Evolutionary conservation across 1,139 yeast species (phyloP).

Genomic region (Zygosaccharomyces sapae): DNA sequence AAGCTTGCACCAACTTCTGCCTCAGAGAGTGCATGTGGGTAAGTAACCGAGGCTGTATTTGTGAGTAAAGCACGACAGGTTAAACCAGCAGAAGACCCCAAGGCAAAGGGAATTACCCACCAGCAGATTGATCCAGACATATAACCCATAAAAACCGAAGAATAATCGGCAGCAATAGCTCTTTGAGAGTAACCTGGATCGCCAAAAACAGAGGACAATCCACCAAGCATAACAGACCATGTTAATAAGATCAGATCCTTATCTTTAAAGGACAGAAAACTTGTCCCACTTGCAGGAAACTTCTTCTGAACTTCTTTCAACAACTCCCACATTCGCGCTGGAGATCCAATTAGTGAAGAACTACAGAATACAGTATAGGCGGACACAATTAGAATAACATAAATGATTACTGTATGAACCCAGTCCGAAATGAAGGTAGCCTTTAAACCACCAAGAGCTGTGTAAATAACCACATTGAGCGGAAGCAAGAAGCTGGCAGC

Average conservation of each 20-base stretch:
- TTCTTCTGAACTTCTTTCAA: slow-evolving; percentile 33
- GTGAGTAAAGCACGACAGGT: slow-evolving; percentile 48
- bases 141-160: slow-evolving; percentile 39
- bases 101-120: slow-evolving; percentile 37
- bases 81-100: slow-evolving; percentile 44
- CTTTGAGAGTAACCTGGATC: slow-evolving; percentile 42
- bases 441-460: slow-evolving; percentile 51
- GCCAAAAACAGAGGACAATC: slow-evolving; percentile 37
- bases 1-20: slow-evolving; percentile 50
- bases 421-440: slow-evolving; percentile 45
- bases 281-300: slow-evolving; percentile 15
- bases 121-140: slow-evolving; percentile 39
- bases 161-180: slow-evolving; percentile 40
- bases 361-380: slow-evolving; percentile 23
- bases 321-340: slow-evolving; percentile 36
- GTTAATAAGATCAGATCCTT: slow-evolving; percentile 28
- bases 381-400: slow-evolving; percentile 18
- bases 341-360: slow-evolving; percentile 26
- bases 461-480: slow-evolving; percentile 49
- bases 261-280: slow-evolving; percentile 30
- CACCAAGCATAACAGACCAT: slow-evolving; percentile 29
- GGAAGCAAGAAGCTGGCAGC: slow-evolving; percentile 52
- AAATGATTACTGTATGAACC: slow-evolving; percentile 34
- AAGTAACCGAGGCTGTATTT: slow-evolving; percentile 50
- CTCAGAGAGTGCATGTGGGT: slow-evolving; percentile 44